Percentiles rank a stretch among this genome's conserved stretches.
phyloP scores from a whole-genome alignment of 2,329 filamentous ascomycete genomes.

The Xylariaceae sp. region DNA sequence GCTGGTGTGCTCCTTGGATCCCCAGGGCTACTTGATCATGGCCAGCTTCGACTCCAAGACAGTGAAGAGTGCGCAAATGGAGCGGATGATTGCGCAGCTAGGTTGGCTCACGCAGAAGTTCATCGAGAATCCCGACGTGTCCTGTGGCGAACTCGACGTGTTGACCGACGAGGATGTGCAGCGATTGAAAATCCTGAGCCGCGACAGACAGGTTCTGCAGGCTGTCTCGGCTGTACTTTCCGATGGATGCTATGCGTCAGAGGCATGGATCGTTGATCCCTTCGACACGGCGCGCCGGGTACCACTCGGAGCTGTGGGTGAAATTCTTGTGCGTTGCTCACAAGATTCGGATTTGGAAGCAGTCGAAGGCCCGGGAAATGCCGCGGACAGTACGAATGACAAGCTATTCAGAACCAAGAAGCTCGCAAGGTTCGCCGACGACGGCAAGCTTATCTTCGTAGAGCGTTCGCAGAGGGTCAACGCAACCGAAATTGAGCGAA shows the following conservation, averaged over 20 bases:
- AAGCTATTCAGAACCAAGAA: constrained; percentile 36
- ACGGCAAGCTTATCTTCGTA: constrained; percentile 26
- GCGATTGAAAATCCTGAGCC: constrained; percentile 28
- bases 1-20: constrained; percentile 58
- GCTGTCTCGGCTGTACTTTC: constrained; percentile 13
- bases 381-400: constrained; percentile 15
- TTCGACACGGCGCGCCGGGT: constrained; percentile 30
- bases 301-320: constrained; percentile 38
- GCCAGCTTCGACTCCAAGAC: constrained; percentile 63
- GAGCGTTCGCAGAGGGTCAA: constrained; percentile 15
- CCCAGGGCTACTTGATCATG: constrained; percentile 53
- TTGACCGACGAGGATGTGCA: constrained; percentile 30
- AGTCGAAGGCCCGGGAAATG: constrained; percentile 26
- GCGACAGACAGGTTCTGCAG: constrained; percentile 16
- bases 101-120: constrained; percentile 47
- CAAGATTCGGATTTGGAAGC: constrained; percentile 19
- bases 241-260: constrained; percentile 18
- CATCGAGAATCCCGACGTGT: constrained; percentile 31
- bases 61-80: constrained; percentile 46
- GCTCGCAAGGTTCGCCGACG: constrained; percentile 33
- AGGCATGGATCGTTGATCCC: constrained; percentile 38
- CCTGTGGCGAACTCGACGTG: constrained; percentile 32
- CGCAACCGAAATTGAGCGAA: constrained; percentile 7
- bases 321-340: constrained; percentile 36
- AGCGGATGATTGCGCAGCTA: constrained; percentile 49